Evolutionary conservation across 163 green algal genomes (phyloP).

Genomic region (Chlamydomonas reinhardtii): DNA sequence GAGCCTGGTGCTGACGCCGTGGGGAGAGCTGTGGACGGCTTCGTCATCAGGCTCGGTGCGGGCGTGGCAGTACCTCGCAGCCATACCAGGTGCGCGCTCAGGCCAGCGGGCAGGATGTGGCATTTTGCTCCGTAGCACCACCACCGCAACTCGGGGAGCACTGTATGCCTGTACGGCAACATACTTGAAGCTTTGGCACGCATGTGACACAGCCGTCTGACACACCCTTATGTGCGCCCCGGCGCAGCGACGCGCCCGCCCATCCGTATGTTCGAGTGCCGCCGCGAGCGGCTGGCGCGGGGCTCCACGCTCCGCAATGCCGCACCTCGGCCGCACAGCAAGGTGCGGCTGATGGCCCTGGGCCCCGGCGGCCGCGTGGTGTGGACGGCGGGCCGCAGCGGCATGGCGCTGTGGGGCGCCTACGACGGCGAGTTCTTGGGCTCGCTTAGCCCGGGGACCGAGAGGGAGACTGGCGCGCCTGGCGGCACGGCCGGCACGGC

Average conservation of each 20-base stretch:
- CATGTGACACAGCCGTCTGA: neutral
- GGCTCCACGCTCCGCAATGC: neutral
- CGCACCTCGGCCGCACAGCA: conserved; percentile 65
- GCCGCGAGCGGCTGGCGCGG: neutral
- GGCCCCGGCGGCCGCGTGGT: conserved; percentile 72
- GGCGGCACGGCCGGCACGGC: neutral
- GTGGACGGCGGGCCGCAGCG: conserved; percentile 73
- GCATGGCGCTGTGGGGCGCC: conserved; percentile 79
- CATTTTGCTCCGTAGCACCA: neutral
- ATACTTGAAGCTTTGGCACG: too few species aligned
- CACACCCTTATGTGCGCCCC: neutral
- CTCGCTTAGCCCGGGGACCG: neutral
- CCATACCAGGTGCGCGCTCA: neutral
- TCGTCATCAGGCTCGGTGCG: conserved; percentile 72
- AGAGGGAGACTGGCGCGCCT: neutral
- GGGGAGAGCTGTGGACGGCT: conserved; percentile 83
- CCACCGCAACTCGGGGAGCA: too few species aligned
- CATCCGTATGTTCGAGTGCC: conserved; percentile 35
- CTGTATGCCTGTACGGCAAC: too few species aligned
- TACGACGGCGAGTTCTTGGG: conserved; percentile 70
- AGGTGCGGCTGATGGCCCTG: conserved; percentile 57
- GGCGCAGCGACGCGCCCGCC: neutral
- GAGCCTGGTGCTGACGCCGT: conserved; percentile 65
- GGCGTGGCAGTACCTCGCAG: conserved; percentile 54
- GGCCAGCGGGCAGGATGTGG: conserved; percentile 52